Evolutionary conservation across 139 green algal species (phyloP).

Genomic region (Trebouxia sp.): DNA sequence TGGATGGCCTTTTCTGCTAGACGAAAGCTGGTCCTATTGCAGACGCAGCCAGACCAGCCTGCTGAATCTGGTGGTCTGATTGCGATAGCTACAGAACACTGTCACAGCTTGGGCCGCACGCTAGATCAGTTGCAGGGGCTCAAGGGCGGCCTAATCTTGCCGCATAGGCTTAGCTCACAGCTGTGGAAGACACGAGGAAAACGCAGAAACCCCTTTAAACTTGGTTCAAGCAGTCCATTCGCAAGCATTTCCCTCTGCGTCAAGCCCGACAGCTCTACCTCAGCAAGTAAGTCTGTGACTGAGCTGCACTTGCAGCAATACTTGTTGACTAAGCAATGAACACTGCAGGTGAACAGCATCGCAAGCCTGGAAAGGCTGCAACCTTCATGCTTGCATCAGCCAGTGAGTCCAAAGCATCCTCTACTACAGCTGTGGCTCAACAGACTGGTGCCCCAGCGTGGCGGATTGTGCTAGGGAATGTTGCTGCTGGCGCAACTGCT

Average conservation of each 20-base stretch:
- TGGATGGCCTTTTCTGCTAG: neutral
- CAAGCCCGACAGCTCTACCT: neutral
- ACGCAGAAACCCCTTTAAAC: no score
- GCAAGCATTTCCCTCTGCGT: neutral
- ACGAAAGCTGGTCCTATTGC: neutral
- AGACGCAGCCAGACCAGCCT: neutral
- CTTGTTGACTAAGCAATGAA: neutral
- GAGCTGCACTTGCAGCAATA: neutral
- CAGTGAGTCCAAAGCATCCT: neutral
- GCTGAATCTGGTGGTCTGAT: neutral
- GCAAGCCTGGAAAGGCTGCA: neutral
- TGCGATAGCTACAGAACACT: neutral
- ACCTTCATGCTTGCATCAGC: neutral
- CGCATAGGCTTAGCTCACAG: no score
- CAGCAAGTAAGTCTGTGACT: no score
- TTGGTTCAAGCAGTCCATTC: conserved; percentile 11
- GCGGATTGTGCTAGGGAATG: conserved; percentile 69
- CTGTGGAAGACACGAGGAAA: no score
- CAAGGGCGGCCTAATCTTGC: no score
- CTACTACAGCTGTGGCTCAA: neutral
- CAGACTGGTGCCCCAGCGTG: conserved; percentile 41
- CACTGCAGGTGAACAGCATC: neutral
- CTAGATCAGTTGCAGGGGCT: neutral
- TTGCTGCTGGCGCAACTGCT: conserved; percentile 79
- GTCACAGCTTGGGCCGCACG: neutral